Conservation (phyloP, 2,329 filamentous ascomycete species). For the Colletotrichum sp. region DNA sequence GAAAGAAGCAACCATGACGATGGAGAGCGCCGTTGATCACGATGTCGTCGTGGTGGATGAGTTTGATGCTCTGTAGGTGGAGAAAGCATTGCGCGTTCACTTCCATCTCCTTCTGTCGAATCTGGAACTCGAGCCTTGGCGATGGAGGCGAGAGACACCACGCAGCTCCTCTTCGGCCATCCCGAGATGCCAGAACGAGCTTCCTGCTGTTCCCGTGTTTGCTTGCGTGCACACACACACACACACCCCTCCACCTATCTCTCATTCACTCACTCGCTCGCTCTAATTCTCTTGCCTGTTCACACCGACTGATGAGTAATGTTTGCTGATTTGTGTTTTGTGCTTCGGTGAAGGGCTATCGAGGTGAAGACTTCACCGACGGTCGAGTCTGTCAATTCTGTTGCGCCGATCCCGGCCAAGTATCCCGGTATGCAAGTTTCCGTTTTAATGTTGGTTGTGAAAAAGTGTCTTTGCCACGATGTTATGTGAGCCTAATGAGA, state of each 20-base stretch:
- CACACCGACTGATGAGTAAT: slow-evolving; percentile 12
- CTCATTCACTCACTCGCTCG: background rate
- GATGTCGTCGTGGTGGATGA: slow-evolving; percentile 54
- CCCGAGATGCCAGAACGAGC: background rate
- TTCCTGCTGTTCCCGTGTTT: background rate
- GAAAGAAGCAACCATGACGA: slow-evolving; percentile 15
- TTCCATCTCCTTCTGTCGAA: background rate
- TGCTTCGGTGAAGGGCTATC: slow-evolving; percentile 33
- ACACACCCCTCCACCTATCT: background rate
- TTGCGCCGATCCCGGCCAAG: slow-evolving; percentile 27
- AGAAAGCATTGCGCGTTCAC: slow-evolving; percentile 6
- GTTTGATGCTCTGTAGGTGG: slow-evolving; percentile 60
- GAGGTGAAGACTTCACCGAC: slow-evolving; percentile 36
- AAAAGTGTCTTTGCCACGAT: background rate
- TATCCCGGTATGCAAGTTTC: slow-evolving; percentile 38
- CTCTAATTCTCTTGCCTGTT: background rate
- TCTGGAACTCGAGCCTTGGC: background rate
- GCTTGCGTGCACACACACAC: background rate
- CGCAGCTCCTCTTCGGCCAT: background rate
- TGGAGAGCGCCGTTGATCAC: slow-evolving; percentile 37
- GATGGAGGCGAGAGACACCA: background rate
- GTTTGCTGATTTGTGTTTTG: background rate
- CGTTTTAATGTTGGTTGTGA: background rate
- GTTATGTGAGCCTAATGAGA: background rate
- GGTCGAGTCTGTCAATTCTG: slow-evolving; percentile 2